phyloP scores from a whole-genome alignment of 768 basidiomycete species.

The Suillus hirtellus region DNA sequence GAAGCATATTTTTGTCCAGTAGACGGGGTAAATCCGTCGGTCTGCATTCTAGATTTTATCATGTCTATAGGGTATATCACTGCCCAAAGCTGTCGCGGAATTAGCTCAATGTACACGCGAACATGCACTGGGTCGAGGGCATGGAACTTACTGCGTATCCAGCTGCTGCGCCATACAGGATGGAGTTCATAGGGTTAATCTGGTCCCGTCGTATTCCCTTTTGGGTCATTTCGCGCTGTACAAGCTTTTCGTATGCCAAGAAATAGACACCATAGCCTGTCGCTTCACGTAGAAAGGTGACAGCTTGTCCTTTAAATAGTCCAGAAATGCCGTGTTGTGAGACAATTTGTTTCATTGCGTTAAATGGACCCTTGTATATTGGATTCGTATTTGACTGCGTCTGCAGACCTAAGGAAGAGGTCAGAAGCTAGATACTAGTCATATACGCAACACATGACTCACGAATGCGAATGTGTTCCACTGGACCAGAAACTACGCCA shows the following conservation, averaged over 20 bases:
- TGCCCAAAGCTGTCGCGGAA: conserved; percentile 68
- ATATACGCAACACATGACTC: conserved; percentile 29
- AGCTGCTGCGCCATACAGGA: conserved; percentile 88
- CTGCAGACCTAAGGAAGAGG: conserved; percentile 66
- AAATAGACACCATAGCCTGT: conserved; percentile 88
- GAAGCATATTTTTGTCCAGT: conserved; percentile 83
- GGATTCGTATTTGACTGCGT: conserved; percentile 83
- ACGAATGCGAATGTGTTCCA: conserved; percentile 98
- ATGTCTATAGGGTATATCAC: conserved; percentile 95
- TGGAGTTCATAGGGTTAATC: conserved; percentile 72
- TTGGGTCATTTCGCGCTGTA: conserved; percentile 80
- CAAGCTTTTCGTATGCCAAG: conserved; percentile 87
- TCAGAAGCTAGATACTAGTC: neutral
- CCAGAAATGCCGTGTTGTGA: conserved; percentile 74
- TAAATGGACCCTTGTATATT: conserved; percentile 79
- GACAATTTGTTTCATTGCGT: conserved; percentile 86
- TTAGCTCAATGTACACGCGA: conserved; percentile 13
- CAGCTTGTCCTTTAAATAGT: conserved; percentile 89
- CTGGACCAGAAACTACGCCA: conserved; percentile 90
- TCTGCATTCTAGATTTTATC: conserved; percentile 96
- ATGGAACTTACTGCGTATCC: conserved; percentile 77
- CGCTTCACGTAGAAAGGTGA: conserved; percentile 84
- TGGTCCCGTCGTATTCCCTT: conserved; percentile 75
- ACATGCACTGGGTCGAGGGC: neutral
- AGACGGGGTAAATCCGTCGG: conserved; percentile 78